Conservation (phyloP, 208 protist genomes). For the Acanthamoeba royreba region DNA sequence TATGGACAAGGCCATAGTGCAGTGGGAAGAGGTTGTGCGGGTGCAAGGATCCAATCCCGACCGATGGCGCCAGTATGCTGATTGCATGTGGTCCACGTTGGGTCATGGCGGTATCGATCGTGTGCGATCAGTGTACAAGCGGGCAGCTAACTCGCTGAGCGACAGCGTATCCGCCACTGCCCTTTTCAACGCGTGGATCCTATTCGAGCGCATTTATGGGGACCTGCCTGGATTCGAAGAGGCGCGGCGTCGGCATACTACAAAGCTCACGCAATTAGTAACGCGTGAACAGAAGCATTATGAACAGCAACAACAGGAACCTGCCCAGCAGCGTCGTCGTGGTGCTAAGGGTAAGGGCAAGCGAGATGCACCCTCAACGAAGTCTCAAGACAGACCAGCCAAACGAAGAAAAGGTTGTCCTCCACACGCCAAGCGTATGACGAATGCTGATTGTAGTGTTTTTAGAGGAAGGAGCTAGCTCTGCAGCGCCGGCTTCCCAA, state of each 20-base stretch:
- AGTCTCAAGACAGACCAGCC: background rate
- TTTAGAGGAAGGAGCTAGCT: too few species aligned
- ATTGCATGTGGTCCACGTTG: background rate
- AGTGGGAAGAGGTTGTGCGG: background rate
- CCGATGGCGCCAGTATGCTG: background rate
- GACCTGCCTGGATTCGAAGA: background rate
- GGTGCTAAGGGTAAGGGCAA: background rate
- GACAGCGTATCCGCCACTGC: background rate
- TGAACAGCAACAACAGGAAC: background rate
- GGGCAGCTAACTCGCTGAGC: background rate
- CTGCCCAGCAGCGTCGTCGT: background rate
- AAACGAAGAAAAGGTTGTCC: background rate
- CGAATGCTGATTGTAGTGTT: too few species aligned
- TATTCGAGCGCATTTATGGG: background rate
- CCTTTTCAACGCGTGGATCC: background rate
- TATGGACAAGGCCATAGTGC: background rate
- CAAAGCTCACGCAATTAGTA: background rate
- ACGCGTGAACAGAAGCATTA: background rate
- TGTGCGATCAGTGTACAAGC: background rate
- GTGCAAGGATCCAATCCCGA: background rate
- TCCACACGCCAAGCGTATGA: too few species aligned
- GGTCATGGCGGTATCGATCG: background rate
- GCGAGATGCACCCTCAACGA: background rate
- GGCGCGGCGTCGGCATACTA: background rate
- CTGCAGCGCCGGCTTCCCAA: too few species aligned